Base-by-base conservation (phyloP, 768 basidiomycete genomes). In the Nevesoporus exiguus region DNA sequence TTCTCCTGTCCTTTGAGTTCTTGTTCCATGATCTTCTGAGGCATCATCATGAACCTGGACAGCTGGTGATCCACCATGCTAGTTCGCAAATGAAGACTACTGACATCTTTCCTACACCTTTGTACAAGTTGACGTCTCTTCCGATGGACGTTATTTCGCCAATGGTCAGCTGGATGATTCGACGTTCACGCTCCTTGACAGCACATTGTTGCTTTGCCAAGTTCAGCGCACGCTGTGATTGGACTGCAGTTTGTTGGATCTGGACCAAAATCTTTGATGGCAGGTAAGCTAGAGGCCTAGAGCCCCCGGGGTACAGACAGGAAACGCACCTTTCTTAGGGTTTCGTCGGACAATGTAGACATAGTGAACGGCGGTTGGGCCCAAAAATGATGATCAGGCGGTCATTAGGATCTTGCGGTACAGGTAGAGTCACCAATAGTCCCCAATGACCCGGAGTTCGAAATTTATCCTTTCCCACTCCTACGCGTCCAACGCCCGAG, bases 21-120 rank as follows among this genome's bases (percentile, higher is more conserved):
- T 34, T 76, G 77, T 67, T 93, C 86, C 85, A 97, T 89, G n/a
- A 75, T 72, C 45, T 78, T 79, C 47, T 90, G 80, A 25, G 92
- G 91, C 6, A 90, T 84, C 75, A 85, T 82, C 81, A 98, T 82
- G 71, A 98, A 98, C 92, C 94, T 97, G 57, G 6, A 22, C 47
- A 47, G 10, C 48, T 30, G 3, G 25, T 51, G 41, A 61, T 42
- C 43, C 50, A 25, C 41, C 24, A 17, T 39, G 14, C 43, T 19
- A 34, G 29, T 21, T 42, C 41, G 37, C 37, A 42, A 50, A 47
- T 7, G 22, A 47, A 39, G 33, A 25, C 46, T 21, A 60, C 51
- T 57, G 59, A 95, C 95, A 96, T 96, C 74, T 98, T 98, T 30
- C 95, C 95, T 42, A 98, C 90, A 44, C 95, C 95, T 65, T 89